Conservation (phyloP, 257 asterid genomes). For the Apocynum venetum region DNA sequence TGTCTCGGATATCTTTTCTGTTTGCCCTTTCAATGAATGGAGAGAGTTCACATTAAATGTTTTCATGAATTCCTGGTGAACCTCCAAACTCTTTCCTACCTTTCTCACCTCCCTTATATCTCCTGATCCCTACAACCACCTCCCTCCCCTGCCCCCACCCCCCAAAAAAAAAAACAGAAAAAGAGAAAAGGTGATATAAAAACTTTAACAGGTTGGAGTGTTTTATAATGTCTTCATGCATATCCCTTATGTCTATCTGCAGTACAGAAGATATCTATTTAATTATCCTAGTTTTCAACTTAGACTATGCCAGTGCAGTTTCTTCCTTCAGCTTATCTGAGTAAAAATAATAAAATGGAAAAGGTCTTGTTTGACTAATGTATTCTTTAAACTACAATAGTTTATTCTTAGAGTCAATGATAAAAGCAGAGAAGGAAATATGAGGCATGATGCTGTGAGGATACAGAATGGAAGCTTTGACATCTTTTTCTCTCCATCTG, state of each 20-base stretch:
- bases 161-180: not conserved
- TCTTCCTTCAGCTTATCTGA: not conserved
- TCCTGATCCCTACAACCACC: not conserved
- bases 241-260: conserved; percentile 1
- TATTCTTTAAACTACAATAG: conserved; percentile 29
- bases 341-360: conserved; percentile 3
- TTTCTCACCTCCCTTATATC: not conserved
- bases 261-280: not conserved
- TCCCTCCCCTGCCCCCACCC: not conserved
- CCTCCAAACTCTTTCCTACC: not conserved
- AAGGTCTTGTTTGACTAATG: conserved; percentile 15
- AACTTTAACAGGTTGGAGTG: not conserved
- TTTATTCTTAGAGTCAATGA: conserved; percentile 25
- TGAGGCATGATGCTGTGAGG: conserved; percentile 12
- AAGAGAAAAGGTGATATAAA: not conserved
- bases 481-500: conserved; percentile 24
- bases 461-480: conserved; percentile 26
- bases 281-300: not conserved
- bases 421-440: conserved; percentile 20
- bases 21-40: not conserved
- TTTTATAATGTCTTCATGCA: not conserved
- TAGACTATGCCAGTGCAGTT: not conserved
- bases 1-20: conserved; percentile 10
- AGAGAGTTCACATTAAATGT: not conserved
- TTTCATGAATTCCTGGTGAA: conserved; percentile 1